Evolutionary conservation across 257 asterid species (phyloP).

Genomic region (Misopates orontium): DNA sequence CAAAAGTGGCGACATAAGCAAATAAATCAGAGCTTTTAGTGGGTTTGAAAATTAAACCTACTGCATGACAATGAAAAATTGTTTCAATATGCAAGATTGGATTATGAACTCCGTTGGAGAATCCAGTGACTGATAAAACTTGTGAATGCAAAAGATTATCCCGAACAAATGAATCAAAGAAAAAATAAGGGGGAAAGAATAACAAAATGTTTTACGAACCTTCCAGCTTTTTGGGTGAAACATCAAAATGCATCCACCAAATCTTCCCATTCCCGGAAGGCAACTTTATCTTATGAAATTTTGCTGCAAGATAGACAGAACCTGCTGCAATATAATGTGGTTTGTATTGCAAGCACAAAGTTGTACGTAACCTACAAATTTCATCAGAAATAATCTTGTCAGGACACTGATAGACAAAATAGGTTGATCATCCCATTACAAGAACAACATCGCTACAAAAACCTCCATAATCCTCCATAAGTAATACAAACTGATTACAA

Average conservation of each 20-base stretch:
- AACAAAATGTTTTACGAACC: conserved; percentile 32
- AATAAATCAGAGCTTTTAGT: background rate
- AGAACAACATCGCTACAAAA: background rate
- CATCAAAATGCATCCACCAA: conserved; percentile 77
- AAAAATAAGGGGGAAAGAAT: background rate
- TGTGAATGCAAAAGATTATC: background rate
- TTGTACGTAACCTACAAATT: conserved; percentile 50
- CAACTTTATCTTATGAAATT: conserved; percentile 49
- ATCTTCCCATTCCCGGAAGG: conserved; percentile 42
- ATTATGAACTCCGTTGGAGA: too few species aligned
- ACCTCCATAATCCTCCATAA: background rate
- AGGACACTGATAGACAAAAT: conserved; percentile 9
- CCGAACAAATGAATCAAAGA: background rate
- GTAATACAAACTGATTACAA: background rate
- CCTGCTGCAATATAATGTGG: conserved; percentile 66
- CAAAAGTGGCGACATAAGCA: conserved; percentile 11
- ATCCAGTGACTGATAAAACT: too few species aligned
- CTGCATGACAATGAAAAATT: background rate
- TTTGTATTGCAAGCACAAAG: conserved; percentile 65
- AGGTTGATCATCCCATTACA: background rate
- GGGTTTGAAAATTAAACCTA: too few species aligned
- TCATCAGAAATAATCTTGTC: conserved; percentile 13
- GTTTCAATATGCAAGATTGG: background rate
- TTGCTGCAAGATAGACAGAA: conserved; percentile 58
- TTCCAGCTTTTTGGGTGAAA: conserved; percentile 52